A percentile compares a stretch with the other conserved stretches of the same genome.
phyloP scores from a whole-genome alignment of 345 rosid genomes.

The Firmiana major region DNA sequence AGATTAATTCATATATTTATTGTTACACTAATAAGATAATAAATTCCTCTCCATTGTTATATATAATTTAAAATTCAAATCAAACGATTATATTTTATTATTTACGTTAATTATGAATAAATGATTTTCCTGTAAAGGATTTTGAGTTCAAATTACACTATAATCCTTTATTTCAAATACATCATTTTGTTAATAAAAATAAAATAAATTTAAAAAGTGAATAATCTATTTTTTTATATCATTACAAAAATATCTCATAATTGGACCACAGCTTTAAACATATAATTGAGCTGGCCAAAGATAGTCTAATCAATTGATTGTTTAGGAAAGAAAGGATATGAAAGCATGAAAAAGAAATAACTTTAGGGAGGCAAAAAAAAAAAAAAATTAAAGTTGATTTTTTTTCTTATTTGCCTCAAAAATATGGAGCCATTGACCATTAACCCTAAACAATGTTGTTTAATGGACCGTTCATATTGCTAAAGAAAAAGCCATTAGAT shows the following conservation, averaged over 20 bases:
- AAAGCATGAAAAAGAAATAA: not conserved
- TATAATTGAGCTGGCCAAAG: not conserved
- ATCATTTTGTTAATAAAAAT: too few relatives aligned
- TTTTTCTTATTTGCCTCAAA: not conserved
- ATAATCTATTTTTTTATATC: not conserved
- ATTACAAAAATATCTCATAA: not conserved
- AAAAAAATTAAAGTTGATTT: not conserved
- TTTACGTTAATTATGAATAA: too few relatives aligned
- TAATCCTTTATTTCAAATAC: too few relatives aligned
- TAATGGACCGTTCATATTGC: not conserved
- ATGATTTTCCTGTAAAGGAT: too few relatives aligned
- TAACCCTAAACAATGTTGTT: not conserved
- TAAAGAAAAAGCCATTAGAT: not conserved
- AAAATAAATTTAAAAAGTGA: too few relatives aligned
- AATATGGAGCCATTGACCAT: not conserved
- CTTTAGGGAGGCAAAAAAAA: not conserved
- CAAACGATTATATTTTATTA: too few relatives aligned
- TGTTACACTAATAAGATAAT: too few relatives aligned
- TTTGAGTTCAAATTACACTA: too few relatives aligned
- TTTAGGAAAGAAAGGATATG: not conserved
- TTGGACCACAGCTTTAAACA: constrained; percentile 5
- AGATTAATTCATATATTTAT: not conserved
- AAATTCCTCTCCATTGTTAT: too few relatives aligned
- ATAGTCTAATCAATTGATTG: not conserved
- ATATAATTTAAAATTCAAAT: too few relatives aligned